Evolutionary conservation across 192 early-diverging fungal genomes (phyloP).

Genomic region (Coemansia sp.): DNA sequence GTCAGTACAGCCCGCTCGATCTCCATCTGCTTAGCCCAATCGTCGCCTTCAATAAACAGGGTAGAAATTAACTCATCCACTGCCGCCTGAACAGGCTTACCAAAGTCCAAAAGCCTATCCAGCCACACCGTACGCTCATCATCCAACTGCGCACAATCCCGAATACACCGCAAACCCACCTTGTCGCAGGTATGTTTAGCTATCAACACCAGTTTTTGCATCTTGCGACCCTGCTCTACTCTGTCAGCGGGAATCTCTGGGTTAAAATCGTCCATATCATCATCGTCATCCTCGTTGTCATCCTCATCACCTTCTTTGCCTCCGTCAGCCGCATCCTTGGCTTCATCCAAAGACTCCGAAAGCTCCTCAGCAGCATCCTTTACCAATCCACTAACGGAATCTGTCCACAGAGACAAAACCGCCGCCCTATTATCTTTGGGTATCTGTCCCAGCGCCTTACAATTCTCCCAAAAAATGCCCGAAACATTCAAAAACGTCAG

Average conservation of each 20-base stretch:
- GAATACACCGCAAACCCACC: constrained; percentile 41
- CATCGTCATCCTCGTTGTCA: constrained; percentile 12
- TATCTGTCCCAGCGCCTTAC: constrained; percentile 37
- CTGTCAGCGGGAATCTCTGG: constrained; percentile 30
- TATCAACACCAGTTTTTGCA: constrained; percentile 18
- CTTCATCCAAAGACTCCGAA: constrained; percentile 12
- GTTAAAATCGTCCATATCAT: constrained; percentile 44
- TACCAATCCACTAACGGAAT: constrained; percentile 17
- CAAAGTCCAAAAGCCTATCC: constrained; percentile 42
- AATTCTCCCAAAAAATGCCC: constrained; percentile 49
- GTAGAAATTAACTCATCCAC: constrained; percentile 35
- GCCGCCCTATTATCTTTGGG: constrained; percentile 37
- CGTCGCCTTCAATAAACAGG: constrained; percentile 24
- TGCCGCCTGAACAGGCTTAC: constrained; percentile 17
- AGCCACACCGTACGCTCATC: constrained; percentile 41
- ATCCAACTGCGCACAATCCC: constrained; percentile 33
- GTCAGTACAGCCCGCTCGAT: constrained; percentile 18
- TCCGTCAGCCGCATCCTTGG: constrained; percentile 2
- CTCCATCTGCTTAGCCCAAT: constrained; percentile 14
- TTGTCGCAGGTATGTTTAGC: constrained; percentile 40
- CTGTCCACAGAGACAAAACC: constrained; percentile 17
- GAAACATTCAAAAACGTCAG: constrained; percentile 27
- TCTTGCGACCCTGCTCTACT: constrained; percentile 21
- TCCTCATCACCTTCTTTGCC: background rate
- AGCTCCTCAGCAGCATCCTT: constrained; percentile 42